phyloP scores from a whole-genome alignment of 768 basidiomycete species.

The Psilocybe sp. region DNA sequence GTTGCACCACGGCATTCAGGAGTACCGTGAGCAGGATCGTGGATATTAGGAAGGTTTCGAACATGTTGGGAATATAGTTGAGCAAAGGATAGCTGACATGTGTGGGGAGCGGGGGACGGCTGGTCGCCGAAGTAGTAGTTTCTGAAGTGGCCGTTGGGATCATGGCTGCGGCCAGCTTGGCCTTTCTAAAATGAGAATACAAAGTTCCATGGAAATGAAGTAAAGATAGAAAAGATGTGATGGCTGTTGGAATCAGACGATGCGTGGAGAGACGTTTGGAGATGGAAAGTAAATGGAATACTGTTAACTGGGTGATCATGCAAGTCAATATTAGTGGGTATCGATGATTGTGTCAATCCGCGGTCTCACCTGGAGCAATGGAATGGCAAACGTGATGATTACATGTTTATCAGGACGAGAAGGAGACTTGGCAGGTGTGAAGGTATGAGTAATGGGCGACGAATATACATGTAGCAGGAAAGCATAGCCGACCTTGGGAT shows the following conservation, averaged over 20 bases:
- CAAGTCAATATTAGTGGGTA: neutral
- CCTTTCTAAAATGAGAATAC: constrained; percentile 29
- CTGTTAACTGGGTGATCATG: constrained; percentile 40
- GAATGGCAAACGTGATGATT: constrained; percentile 69
- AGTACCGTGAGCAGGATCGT: constrained; percentile 57
- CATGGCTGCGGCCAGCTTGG: constrained; percentile 9
- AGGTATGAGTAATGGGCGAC: constrained; percentile 55
- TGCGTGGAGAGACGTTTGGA: constrained; percentile 61
- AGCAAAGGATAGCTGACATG: constrained; percentile 57
- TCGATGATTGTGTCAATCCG: neutral
- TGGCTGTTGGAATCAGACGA: constrained; percentile 66
- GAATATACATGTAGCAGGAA: constrained; percentile 76
- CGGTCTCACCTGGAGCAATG: constrained; percentile 60
- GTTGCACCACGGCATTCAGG: constrained; percentile 64
- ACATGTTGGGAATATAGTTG: constrained; percentile 70
- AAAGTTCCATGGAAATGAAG: constrained; percentile 67
- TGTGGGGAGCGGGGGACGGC: neutral
- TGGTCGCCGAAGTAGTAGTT: constrained; percentile 11
- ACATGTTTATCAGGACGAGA: constrained; percentile 73
- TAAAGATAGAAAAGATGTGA: constrained; percentile 58
- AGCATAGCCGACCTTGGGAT: constrained; percentile 65
- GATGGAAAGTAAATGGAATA: constrained; percentile 66
- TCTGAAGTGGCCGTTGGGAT: constrained; percentile 13
- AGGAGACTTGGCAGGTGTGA: constrained; percentile 38
- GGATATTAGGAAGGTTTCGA: constrained; percentile 60